Evolutionary conservation across 371 early-diverging fungal species (phyloP).

Genomic region (Chytridiales sp.): DNA sequence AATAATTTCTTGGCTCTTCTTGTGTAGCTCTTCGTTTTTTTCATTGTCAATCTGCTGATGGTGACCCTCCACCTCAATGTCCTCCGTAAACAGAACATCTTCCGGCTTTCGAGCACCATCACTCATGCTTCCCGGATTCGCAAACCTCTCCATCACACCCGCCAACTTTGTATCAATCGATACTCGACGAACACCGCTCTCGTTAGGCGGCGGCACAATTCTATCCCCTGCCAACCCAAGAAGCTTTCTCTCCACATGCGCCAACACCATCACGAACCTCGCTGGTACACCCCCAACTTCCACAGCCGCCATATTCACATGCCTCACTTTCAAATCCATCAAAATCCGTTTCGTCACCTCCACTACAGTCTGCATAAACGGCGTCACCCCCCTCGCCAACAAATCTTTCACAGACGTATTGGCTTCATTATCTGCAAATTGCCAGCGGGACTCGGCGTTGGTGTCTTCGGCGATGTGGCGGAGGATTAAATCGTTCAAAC

Average conservation of each 20-base stretch:
- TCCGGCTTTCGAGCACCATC: neutral
- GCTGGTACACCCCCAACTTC: slow-evolving; percentile 3
- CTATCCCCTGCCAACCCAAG: neutral
- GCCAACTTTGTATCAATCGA: neutral
- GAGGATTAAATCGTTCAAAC: slow-evolving; percentile 1
- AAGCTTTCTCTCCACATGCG: slow-evolving; percentile 5
- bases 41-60: too few relatives aligned
- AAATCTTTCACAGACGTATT: slow-evolving; percentile 1
- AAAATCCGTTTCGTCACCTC: neutral
- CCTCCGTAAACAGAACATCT: neutral
- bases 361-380: neutral
- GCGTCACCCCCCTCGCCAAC: slow-evolving; percentile 5
- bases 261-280: slow-evolving; percentile 4
- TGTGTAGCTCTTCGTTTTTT: too few relatives aligned
- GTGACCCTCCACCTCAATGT: too few relatives aligned
- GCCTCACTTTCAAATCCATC: neutral
- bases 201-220: neutral
- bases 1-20: too few relatives aligned
- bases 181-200: neutral
- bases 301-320: neutral
- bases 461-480: slow-evolving; percentile 3
- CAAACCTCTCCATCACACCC: neutral
- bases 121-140: neutral
- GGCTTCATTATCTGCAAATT: slow-evolving; percentile 15
- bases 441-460: slow-evolving; percentile 9